Base-by-base conservation (phyloP, 176 grass and related monocot genomes). In the Rhipidocladum racemiflorum region DNA sequence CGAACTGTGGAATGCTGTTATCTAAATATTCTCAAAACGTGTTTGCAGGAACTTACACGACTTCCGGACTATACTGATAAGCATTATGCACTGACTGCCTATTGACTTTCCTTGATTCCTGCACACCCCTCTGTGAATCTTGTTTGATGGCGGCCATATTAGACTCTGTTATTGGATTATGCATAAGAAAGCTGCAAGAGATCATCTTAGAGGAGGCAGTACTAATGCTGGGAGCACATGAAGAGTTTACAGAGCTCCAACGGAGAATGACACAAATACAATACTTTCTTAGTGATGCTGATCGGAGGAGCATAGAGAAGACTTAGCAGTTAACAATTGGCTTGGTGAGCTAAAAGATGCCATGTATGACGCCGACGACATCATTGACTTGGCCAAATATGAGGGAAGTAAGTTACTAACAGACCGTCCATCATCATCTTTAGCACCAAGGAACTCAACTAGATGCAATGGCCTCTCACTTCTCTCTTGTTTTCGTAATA, bases 301-400 rank as follows among this genome's bases (percentile, higher is more conserved):
- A 91, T 30, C 25, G 54, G 3, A 91, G 62, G 56, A 70, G 76
- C 21, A 70, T 3, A 27, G n/a, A 27, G n/a, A 57, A 21, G 80
- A 86, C 11, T 48, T 15, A 14, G 65, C 40, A 11, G 82, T 66
- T 59, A 38, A 48, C 16, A 79, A 72, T 35, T 91, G 85, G 89
- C 76, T 88, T 48, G 54, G 43, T 42, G 63, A 88, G 64, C 44
- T 88, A 17, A 82, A 62, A 74, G 82, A 91, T 84, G 40, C 76
- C 14, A 83, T 88, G 72, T 81, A 91, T 17, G 82, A 91, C 7
- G 86, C 78, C 17, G 85, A 85, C 7, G 78, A 88, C 48, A 81
- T 91, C 0, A 29, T 88, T 7, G 90, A 91, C 30, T 17, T 51
- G 32, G 84, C 68, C 14, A 82, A 53, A 40, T 74, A 34, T 6